These are phyloP conservation scores for Phytophthora citricola DNA, from an alignment of 352 stramenopile species.

Conservation along the genomic window DNA sequence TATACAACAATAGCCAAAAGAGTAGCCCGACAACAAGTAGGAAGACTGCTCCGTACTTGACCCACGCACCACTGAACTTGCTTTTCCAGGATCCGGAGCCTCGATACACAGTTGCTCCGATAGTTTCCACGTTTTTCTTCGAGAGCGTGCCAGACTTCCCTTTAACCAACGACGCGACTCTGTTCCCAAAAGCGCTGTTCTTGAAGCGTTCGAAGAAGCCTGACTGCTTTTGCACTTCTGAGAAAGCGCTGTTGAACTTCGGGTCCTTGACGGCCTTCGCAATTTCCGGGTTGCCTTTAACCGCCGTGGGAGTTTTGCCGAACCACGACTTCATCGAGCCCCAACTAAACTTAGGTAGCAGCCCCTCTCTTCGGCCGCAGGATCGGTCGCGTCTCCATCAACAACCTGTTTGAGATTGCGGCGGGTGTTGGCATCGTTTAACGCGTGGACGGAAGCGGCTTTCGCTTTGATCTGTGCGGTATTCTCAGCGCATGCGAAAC, in stretches of 20 bases:
- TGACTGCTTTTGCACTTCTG: background rate
- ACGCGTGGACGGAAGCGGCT: background rate
- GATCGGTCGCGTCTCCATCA: background rate
- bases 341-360: background rate
- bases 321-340: background rate
- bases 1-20: background rate
- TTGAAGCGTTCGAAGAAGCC: background rate
- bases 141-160: background rate
- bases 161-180: background rate
- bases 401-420: background rate
- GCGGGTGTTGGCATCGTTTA: background rate
- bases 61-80: background rate
- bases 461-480: background rate
- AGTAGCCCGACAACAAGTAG: slow-evolving; percentile 1
- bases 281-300: background rate
- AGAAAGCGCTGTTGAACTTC: background rate
- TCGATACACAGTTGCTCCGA: background rate
- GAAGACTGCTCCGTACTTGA: slow-evolving; percentile 3
- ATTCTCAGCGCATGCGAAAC: background rate
- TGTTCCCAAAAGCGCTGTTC: background rate
- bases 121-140: background rate
- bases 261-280: background rate
- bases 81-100: background rate
- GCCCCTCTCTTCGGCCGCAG: slow-evolving; percentile 1
- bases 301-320: background rate